Percentiles rank a stretch among this genome's conserved stretches.
phyloP scores from a whole-genome alignment of 805 yeast species.

The Candida yuanshanica region DNA sequence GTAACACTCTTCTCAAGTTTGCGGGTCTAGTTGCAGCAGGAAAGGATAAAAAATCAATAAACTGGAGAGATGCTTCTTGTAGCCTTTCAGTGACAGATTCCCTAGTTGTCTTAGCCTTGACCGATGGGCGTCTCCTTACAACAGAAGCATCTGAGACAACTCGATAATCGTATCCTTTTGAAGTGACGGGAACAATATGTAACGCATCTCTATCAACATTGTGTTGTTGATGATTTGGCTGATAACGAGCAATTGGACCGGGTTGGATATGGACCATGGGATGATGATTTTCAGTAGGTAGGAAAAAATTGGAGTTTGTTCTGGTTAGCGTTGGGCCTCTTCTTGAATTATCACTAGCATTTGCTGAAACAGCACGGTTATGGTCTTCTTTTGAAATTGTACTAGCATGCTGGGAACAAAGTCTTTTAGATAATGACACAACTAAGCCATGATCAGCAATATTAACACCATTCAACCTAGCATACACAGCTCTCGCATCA shows the following conservation, averaged over 20 bases:
- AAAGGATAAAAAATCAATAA: conserved; percentile 28
- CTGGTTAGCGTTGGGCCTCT: neutral
- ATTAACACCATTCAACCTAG: conserved; percentile 22
- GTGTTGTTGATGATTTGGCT: neutral
- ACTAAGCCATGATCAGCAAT: conserved; percentile 14
- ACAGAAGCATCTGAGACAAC: neutral
- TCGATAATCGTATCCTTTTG: neutral
- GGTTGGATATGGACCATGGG: conserved; percentile 1
- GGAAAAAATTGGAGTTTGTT: conserved; percentile 2
- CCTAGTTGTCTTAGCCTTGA: conserved; percentile 1
- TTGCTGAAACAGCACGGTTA: too few species aligned
- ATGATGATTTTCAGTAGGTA: conserved; percentile 1
- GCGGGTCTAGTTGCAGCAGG: conserved; percentile 29
- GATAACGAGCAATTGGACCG: conserved; percentile 1
- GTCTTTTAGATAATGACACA: conserved; percentile 12
- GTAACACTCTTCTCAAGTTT: conserved; percentile 27
- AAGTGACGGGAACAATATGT: neutral
- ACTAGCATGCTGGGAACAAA: too few species aligned
- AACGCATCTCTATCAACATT: neutral
- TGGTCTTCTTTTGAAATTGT: too few species aligned
- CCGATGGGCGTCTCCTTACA: conserved; percentile 1
- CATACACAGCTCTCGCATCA: conserved; percentile 19
- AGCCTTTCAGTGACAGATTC: conserved; percentile 14
- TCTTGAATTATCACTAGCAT: too few species aligned
- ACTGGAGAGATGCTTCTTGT: conserved; percentile 25